phyloP scores from a whole-genome alignment of 805 yeast species.

The Ogataea salicorniae region DNA sequence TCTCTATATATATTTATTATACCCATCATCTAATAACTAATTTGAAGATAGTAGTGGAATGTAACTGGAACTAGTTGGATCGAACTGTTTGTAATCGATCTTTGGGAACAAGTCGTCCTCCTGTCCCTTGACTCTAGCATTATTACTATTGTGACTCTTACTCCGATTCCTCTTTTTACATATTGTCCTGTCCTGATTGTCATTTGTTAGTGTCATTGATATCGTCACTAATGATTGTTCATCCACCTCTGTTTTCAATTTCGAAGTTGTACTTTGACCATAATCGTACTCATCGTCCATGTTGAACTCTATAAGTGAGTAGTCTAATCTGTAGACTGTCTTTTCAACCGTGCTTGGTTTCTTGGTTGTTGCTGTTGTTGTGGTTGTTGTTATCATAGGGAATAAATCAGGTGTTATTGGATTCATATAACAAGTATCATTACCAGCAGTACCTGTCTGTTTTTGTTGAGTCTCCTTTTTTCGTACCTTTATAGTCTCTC shows the following conservation, averaged over 20 bases:
- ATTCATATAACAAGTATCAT: background rate
- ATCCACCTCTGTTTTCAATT: too few relatives aligned
- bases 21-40: background rate
- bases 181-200: too few relatives aligned
- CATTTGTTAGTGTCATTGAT: background rate
- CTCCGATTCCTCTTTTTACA: background rate
- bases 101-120: conserved; percentile 11
- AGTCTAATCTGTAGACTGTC: too few relatives aligned
- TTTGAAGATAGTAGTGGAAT: conserved; percentile 10
- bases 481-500: background rate
- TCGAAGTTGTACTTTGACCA: too few relatives aligned
- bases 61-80: conserved; percentile 7
- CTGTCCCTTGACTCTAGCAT: background rate
- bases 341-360: too few relatives aligned
- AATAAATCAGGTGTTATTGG: conserved; percentile 1
- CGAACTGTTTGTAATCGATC: conserved; percentile 16
- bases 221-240: too few relatives aligned
- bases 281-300: too few relatives aligned
- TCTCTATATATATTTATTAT: background rate
- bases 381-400: background rate
- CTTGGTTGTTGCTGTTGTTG: background rate
- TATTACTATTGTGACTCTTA: background rate
- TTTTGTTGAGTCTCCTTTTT: background rate
- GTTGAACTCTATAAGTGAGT: too few relatives aligned
- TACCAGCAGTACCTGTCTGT: background rate